Evolutionary conservation across 768 basidiomycete genomes (phyloP).

Genomic region (Naganishia vishniacii): DNA sequence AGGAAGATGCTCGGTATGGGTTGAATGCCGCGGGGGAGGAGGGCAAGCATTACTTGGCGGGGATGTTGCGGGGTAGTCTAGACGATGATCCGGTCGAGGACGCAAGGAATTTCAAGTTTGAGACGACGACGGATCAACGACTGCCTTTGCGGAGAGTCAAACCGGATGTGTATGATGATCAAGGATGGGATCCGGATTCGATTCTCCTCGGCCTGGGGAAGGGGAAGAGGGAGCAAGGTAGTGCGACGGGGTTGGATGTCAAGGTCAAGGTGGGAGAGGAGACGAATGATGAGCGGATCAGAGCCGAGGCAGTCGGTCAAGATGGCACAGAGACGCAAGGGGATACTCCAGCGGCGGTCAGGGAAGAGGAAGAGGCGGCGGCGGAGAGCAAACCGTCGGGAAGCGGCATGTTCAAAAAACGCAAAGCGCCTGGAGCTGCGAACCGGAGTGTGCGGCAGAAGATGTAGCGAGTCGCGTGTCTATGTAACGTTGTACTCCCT

Average conservation of each 20-base stretch:
- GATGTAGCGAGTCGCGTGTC: background rate
- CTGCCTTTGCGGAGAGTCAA: slow-evolving; percentile 51
- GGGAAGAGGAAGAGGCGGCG: slow-evolving; percentile 16
- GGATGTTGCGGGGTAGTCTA: slow-evolving; percentile 27
- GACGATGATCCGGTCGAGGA: slow-evolving; percentile 33
- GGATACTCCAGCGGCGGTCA: slow-evolving; percentile 11
- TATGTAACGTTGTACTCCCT: background rate
- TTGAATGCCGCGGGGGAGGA: background rate
- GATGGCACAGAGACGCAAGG: background rate
- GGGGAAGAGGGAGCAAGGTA: slow-evolving; percentile 31
- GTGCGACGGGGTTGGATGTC: slow-evolving; percentile 27
- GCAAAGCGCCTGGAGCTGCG: slow-evolving; percentile 36
- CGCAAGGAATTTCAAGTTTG: slow-evolving; percentile 53
- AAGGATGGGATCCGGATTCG: slow-evolving; percentile 69
- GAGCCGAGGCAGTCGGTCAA: background rate
- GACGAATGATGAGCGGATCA: background rate
- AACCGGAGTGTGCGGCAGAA: slow-evolving; percentile 27
- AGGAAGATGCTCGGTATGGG: background rate
- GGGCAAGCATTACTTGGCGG: slow-evolving; percentile 15
- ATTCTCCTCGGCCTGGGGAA: slow-evolving; percentile 60
- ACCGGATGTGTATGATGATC: slow-evolving; percentile 60
- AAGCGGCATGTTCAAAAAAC: slow-evolving; percentile 49
- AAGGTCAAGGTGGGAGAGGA: slow-evolving; percentile 5
- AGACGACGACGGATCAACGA: slow-evolving; percentile 45
- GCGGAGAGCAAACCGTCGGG: slow-evolving; percentile 16